phyloP scores from a whole-genome alignment of 1,139 yeast genomes.

The Yamadazyma mexicana region DNA sequence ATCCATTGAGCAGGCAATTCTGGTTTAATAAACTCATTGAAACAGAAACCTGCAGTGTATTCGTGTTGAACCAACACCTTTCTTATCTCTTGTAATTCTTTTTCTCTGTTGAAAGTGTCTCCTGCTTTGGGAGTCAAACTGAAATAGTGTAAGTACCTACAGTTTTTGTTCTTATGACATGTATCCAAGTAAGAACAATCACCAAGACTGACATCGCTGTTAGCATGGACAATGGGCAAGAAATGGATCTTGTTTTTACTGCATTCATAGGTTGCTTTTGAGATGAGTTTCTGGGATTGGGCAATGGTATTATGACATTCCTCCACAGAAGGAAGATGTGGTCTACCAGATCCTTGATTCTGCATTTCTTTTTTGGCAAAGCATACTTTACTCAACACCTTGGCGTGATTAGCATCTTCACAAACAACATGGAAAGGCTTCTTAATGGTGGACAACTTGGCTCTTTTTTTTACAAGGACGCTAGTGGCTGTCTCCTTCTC shows the following conservation, averaged over 20 bases:
- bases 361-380: conserved; percentile 21
- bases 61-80: conserved; percentile 32
- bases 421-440: conserved; percentile 56
- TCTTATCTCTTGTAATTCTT: conserved; percentile 15
- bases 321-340: conserved; percentile 19
- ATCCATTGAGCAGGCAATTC: conserved; percentile 77
- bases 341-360: conserved; percentile 15
- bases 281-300: conserved; percentile 20
- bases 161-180: conserved; percentile 79
- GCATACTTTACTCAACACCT: conserved; percentile 28
- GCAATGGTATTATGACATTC: conserved; percentile 21
- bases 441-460: conserved; percentile 3
- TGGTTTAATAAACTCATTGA: conserved; percentile 31
- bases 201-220: conserved; percentile 70
- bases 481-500: conserved; percentile 18
- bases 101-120: conserved; percentile 10
- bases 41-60: conserved; percentile 59
- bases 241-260: conserved; percentile 54
- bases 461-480: conserved; percentile 14
- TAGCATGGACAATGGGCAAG: conserved; percentile 54
- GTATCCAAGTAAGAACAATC: conserved; percentile 95
- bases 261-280: conserved; percentile 40
- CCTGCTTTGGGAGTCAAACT: conserved; percentile 49
- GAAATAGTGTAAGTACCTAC: conserved; percentile 80
- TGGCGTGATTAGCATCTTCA: conserved; percentile 45